A percentile compares a stretch with the other conserved stretches of the same genome.
phyloP scores from a whole-genome alignment of 345 rosid species.

The Pugionium cornutum region DNA sequence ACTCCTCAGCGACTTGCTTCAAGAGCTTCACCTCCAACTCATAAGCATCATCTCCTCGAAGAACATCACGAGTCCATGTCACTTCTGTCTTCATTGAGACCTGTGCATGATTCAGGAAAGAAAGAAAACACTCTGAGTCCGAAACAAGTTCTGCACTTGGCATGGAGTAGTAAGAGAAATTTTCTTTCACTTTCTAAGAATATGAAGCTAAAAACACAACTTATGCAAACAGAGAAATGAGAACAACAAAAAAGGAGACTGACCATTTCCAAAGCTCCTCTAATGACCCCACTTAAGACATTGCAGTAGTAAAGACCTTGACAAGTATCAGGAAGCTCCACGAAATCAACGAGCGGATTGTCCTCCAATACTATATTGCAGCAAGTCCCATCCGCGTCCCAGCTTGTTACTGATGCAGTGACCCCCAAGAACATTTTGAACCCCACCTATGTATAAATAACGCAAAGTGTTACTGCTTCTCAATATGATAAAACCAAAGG shows the following conservation, averaged over 20 bases:
- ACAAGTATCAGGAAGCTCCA: slow-evolving; percentile 91
- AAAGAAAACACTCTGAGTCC: neutral
- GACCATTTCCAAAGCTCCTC: slow-evolving; percentile 96
- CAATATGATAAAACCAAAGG: neutral
- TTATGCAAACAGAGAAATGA: slow-evolving; percentile 1
- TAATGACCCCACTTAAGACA: slow-evolving; percentile 80
- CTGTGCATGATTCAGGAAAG: slow-evolving; percentile 37
- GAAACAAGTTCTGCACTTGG: slow-evolving; percentile 20
- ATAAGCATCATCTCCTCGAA: slow-evolving; percentile 79
- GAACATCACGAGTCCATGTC: slow-evolving; percentile 76
- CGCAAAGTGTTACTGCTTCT: slow-evolving; percentile 13
- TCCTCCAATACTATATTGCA: slow-evolving; percentile 85
- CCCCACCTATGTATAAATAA: slow-evolving; percentile 56
- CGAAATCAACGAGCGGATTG: slow-evolving; percentile 90
- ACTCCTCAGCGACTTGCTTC: slow-evolving; percentile 85
- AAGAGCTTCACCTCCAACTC: slow-evolving; percentile 88
- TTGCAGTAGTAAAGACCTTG: slow-evolving; percentile 94
- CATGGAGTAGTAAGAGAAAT: neutral
- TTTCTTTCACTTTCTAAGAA: too few species aligned
- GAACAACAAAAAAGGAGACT: slow-evolving; percentile 19
- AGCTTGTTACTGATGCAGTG: slow-evolving; percentile 75
- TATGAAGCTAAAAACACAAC: neutral
- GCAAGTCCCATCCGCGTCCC: slow-evolving; percentile 86
- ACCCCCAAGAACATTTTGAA: slow-evolving; percentile 97
- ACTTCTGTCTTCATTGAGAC: slow-evolving; percentile 97